A percentile compares a stretch with the other conserved stretches of the same genome.
Conservation (phyloP, 2,329 filamentous ascomycete species). For the Cordyceps cateniannulata region DNA sequence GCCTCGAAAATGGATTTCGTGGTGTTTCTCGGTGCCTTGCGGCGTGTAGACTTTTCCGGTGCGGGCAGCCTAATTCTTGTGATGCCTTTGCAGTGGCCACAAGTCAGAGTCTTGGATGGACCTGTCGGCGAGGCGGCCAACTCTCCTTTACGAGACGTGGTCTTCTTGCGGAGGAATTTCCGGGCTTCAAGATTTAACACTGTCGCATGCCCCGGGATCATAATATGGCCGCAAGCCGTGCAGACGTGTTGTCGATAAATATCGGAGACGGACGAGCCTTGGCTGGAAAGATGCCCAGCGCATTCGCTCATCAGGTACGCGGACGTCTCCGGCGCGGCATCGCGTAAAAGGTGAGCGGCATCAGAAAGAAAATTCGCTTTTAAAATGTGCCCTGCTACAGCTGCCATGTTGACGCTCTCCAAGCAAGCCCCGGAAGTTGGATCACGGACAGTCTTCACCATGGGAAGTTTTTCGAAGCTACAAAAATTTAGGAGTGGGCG, state of each 20-base stretch:
- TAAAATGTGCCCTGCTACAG: constrained; percentile 16
- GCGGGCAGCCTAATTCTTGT: constrained; percentile 36
- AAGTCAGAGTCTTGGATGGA: constrained; percentile 36
- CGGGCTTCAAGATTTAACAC: constrained; percentile 31
- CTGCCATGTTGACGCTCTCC: constrained; percentile 14
- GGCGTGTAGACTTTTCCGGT: constrained; percentile 27
- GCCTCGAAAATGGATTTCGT: not conserved
- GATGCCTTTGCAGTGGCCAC: constrained; percentile 37
- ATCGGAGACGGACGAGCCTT: constrained; percentile 38
- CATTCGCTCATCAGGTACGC: constrained; percentile 53
- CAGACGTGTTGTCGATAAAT: constrained; percentile 50
- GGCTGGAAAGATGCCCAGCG: constrained; percentile 41
- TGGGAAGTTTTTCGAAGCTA: not conserved
- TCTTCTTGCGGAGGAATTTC: constrained; percentile 9
- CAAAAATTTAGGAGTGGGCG: not conserved
- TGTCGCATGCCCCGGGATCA: constrained; percentile 45
- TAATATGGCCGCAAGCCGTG: constrained; percentile 53
- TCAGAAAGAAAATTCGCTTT: constrained; percentile 46
- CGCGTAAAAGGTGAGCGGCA: constrained; percentile 51
- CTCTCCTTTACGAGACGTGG: not conserved
- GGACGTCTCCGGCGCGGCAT: constrained; percentile 48
- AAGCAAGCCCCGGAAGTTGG: not conserved
- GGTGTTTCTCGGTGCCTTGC: constrained; percentile 19
- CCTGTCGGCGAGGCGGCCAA: constrained; percentile 11
- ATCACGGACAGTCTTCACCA: not conserved